Evolutionary conservation across 345 rosid genomes (phyloP), one percentile per base, ranked within the genome.

Genomic region (Sonneratia caseolaris): DNA sequence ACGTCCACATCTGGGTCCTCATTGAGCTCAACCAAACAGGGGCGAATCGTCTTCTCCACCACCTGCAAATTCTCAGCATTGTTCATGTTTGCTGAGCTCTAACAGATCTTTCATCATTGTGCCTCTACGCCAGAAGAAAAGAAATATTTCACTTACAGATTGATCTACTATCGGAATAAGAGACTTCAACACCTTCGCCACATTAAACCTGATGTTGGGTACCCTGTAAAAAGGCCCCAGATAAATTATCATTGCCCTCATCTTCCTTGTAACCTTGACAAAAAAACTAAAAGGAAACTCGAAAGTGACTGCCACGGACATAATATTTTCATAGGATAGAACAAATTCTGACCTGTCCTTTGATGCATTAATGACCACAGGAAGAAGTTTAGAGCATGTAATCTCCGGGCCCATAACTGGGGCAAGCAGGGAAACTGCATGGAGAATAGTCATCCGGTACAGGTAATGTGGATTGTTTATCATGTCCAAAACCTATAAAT

Each of bases 161-260:
- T 59, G 76, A 69, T 43, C 68, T 3, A 74, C 76, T 9, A 91
- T 87, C 8, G 99, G 92, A 73, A 92, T 76, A 56, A 95, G 88
- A n/a, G 97, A 91, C 70, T 88, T 97, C 74, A 91, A 84, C 81
- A 91, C 92, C 81, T 94, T 94, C 0, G 98, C 98, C 32, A 89
- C 97, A n/a, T 94, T 94, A 71, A 91, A 91, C 79, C 90, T 94
- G 77, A 94, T 91, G 82, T 95, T 95, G 35, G 99, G 91, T 68
- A 95, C 99, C 80, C 99, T 94, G 93, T 43, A 76, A 69, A 71
- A 19, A 66, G 5, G 56, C 37, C 66, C 38, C 10, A 62, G 36
- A 62, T 3, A 24, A 62, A 62, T 11, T 5, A 35, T 27, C 27
- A 8, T 24, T 21, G 22, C 32, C 32, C 66, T 62, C 66, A 22